Evolutionary conservation across 2,329 filamentous ascomycete genomes (phyloP).

Genomic region (Pestalotiopsis sp.): DNA sequence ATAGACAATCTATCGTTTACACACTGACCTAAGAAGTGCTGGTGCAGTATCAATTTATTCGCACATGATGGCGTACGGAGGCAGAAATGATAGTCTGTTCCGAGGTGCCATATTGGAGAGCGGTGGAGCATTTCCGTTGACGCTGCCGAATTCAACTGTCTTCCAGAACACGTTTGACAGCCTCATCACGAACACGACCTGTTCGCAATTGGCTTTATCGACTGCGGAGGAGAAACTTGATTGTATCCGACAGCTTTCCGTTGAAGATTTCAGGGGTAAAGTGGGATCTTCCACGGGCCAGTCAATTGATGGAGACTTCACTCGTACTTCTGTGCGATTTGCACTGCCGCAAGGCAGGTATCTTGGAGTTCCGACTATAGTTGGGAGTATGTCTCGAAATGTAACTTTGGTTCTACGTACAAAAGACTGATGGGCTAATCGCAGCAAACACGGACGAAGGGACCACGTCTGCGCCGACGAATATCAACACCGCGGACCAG

Average conservation of each 20-base stretch:
- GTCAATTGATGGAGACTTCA: slow-evolving; percentile 8
- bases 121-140: slow-evolving; percentile 21
- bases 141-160: background rate
- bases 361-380: background rate
- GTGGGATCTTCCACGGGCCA: background rate
- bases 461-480: slow-evolving; percentile 1
- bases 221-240: background rate
- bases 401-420: background rate
- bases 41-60: slow-evolving; percentile 42
- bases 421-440: background rate
- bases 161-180: background rate
- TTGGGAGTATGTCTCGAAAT: background rate
- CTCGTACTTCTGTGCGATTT: slow-evolving; percentile 7
- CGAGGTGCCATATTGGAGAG: slow-evolving; percentile 46
- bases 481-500: background rate
- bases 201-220: background rate
- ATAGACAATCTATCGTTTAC: too few relatives aligned
- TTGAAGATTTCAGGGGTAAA: background rate
- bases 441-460: slow-evolving; percentile 1
- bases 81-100: slow-evolving; percentile 48
- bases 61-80: slow-evolving; percentile 46
- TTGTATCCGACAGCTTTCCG: background rate
- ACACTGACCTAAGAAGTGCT: slow-evolving; percentile 15
- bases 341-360: background rate
- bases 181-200: background rate